phyloP scores from a whole-genome alignment of 2,329 filamentous ascomycete species.

The Xylariaceae sp. region DNA sequence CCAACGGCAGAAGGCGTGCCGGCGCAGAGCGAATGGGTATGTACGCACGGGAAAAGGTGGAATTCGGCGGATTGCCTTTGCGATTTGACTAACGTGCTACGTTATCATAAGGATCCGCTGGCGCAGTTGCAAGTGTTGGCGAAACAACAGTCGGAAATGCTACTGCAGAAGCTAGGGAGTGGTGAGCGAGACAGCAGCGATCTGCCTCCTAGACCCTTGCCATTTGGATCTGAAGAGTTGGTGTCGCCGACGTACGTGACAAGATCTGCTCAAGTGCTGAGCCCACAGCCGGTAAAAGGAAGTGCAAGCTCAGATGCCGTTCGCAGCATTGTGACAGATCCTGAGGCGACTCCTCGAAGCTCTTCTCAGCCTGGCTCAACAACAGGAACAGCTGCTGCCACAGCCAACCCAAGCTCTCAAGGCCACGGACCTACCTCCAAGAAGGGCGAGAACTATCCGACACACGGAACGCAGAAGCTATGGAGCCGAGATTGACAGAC shows the following conservation, averaged over 20 bases:
- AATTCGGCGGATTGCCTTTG: slow-evolving; percentile 49
- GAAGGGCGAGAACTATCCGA: too few relatives aligned
- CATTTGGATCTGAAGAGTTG: slow-evolving; percentile 48
- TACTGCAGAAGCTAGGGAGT: slow-evolving; percentile 49
- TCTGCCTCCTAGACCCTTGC: slow-evolving; percentile 46
- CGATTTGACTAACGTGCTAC: slow-evolving; percentile 50
- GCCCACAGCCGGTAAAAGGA: slow-evolving; percentile 41
- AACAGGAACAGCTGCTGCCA: not conserved
- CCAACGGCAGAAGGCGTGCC: slow-evolving; percentile 80
- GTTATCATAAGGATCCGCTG: slow-evolving; percentile 60
- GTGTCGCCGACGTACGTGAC: slow-evolving; percentile 41
- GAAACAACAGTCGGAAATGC: slow-evolving; percentile 58
- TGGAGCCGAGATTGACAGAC: too few relatives aligned
- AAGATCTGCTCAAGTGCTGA: slow-evolving; percentile 33
- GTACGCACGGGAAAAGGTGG: slow-evolving; percentile 56
- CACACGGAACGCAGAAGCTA: too few relatives aligned
- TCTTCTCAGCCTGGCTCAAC: slow-evolving; percentile 4
- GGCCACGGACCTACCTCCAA: too few relatives aligned
- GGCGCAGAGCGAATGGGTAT: slow-evolving; percentile 89
- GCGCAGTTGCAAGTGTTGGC: slow-evolving; percentile 67
- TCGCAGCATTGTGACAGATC: slow-evolving; percentile 14
- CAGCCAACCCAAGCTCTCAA: too few relatives aligned
- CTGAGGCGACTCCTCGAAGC: slow-evolving; percentile 11
- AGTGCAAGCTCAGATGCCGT: slow-evolving; percentile 28
- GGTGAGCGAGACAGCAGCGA: slow-evolving; percentile 31